Conservation (phyloP, 1,284 basidiomycete species). For the Malassezia sp. region DNA sequence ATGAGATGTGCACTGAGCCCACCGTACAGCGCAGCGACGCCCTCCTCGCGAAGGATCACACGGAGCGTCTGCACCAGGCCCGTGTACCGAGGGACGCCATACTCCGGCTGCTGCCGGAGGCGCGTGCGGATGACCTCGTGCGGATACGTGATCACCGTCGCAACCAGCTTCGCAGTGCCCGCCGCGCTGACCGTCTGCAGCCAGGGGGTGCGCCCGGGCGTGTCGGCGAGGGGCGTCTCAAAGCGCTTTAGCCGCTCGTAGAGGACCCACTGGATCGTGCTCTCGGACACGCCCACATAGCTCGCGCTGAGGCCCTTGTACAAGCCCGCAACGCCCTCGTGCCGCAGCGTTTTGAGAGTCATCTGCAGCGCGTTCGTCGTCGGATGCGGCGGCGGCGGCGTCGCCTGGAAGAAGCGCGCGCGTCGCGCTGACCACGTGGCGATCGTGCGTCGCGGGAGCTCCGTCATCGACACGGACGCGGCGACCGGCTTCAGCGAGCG, state of each 20-base stretch:
- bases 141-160: constrained; percentile 40
- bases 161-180: constrained; percentile 76
- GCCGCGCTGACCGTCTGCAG: constrained; percentile 75
- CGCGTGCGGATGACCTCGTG: constrained; percentile 62
- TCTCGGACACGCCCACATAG: constrained; percentile 90
- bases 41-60: constrained; percentile 80
- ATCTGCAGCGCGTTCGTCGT: constrained; percentile 53
- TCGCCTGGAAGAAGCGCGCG: constrained; percentile 25
- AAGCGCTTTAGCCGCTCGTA: constrained; percentile 70
- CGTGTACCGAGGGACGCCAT: constrained; percentile 61
- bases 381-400: constrained; percentile 27
- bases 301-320: constrained; percentile 91
- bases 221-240: not conserved
- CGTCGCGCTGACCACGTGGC: not conserved
- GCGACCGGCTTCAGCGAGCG: no score
- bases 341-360: constrained; percentile 63
- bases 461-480: no score
- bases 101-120: constrained; percentile 64
- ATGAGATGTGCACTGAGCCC: constrained; percentile 89
- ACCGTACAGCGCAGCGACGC: constrained; percentile 70
- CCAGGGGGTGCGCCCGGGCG: constrained; percentile 51
- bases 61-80: constrained; percentile 74
- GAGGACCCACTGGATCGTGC: constrained; percentile 93
- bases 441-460: not conserved
- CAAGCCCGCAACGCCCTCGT: constrained; percentile 76